Evolutionary conservation across 192 early-diverging fungal genomes (phyloP), one percentile per base, ranked within the genome.

Genomic region (Gorgonomyces haynaldii): DNA sequence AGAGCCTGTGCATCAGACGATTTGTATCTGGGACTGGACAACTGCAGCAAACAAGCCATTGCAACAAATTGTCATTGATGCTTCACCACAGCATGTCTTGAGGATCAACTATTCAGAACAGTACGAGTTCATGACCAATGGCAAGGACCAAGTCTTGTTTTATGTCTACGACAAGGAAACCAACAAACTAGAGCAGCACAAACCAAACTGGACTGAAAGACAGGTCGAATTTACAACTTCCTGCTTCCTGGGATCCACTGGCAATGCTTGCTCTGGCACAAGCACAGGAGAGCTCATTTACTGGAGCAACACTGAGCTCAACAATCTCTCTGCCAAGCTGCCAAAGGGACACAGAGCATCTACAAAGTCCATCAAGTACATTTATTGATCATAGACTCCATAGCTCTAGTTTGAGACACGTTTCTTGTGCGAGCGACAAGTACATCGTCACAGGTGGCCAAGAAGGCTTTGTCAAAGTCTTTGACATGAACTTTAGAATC

Each of bases 21-120:
- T 78, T 8, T 43, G 53, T 27, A 56, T 78, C 5, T 78, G 72
- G 72, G 63, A 76, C 50, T 78, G 75, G 75, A 75, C 72, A 6
- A 52, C 42, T 0, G 63, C 67, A 37, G 21, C 32, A 12, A 57
- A 72, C 24, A 42, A 56, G 27, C 71, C 71, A 4, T 13, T 76
- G 1, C 20, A 34, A 9, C 43, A 32, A 20, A 29, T 64, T 19
- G 41, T 44, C 1, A 53, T 78, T 17, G 50, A 65, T 12, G 69
- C 68, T 15, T 57, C 58, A 39, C 44, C 28, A 4, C 74, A 77
- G 16, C 16, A 39, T 17, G 20, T 50, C 10, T 22, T 78, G 6
- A 55, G 57, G 48, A 36, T 72, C 22, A 78, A 78, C 44, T 65
- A 64, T 12, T 55, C 40, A n/a, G 64, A 78, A 34, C 40, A 50